These are phyloP conservation scores for Neurospora sp. DNA, from an alignment of 495 filamentous ascomycete species.

Conservation along the genomic window DNA sequence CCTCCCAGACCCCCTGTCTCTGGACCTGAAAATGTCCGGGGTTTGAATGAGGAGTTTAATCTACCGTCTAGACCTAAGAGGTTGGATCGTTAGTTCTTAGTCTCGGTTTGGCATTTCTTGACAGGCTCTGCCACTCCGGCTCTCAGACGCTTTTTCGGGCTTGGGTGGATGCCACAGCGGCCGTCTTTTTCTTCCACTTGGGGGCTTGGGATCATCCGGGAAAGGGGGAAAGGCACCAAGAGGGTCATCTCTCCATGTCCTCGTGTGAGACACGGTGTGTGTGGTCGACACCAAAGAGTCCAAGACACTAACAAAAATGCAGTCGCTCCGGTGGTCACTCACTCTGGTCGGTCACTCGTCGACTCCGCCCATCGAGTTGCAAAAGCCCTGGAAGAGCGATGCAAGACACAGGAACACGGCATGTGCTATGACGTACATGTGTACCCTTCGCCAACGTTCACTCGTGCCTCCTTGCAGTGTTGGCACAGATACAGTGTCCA, in stretches of 20 bases:
- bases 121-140: neutral
- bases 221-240: neutral
- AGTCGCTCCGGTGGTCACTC: neutral
- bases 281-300: neutral
- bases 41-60: neutral
- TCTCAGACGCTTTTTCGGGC: neutral
- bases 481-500: neutral
- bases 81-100: neutral
- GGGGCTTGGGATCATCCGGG: neutral
- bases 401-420: neutral
- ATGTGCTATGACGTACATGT: slow-evolving; percentile 1
- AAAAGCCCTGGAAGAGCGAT: neutral
- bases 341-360: neutral
- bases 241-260: neutral
- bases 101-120: neutral
- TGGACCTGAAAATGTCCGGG: neutral
- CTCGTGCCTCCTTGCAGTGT: neutral
- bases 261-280: neutral
- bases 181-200: neutral
- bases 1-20: neutral
- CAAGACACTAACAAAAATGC: neutral
- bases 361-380: neutral
- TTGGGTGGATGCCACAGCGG: neutral
- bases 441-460: neutral
- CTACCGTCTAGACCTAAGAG: neutral